phyloP scores from a whole-genome alignment of 306 rosid genomes.

The Vigna angularis region DNA sequence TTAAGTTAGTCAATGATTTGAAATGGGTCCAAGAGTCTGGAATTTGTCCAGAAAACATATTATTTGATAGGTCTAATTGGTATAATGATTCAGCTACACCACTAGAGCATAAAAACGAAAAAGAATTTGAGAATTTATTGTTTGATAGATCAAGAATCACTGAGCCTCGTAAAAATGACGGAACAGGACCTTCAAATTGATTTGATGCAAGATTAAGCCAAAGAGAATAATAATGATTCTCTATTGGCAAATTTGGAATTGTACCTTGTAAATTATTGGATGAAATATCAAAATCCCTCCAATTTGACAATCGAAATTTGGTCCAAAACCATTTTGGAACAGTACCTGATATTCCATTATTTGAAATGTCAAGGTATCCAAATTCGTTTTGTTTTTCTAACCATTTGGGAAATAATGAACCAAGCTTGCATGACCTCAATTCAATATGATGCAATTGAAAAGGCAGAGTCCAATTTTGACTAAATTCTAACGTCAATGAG shows the following conservation, averaged over 20 bases:
- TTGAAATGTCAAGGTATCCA: background rate
- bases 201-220: background rate
- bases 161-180: background rate
- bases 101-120: background rate
- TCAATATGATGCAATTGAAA: background rate
- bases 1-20: background rate
- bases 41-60: constrained; percentile 1
- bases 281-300: background rate
- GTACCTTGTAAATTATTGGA: background rate
- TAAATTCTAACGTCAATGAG: background rate
- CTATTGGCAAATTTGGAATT: background rate
- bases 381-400: background rate
- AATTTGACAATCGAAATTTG: accelerated
- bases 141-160: background rate
- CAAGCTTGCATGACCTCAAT: too few relatives aligned
- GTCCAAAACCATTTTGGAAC: constrained; percentile 41
- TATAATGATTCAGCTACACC: background rate
- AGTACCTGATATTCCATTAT: background rate
- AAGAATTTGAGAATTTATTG: constrained; percentile 31
- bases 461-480: background rate
- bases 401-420: too few relatives aligned
- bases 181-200: background rate
- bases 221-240: background rate
- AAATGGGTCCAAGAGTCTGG: constrained; percentile 5
- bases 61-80: background rate